Evolutionary conservation across 148 eudicot species (phyloP).

Genomic region (Vaccinium macrocarpon): DNA sequence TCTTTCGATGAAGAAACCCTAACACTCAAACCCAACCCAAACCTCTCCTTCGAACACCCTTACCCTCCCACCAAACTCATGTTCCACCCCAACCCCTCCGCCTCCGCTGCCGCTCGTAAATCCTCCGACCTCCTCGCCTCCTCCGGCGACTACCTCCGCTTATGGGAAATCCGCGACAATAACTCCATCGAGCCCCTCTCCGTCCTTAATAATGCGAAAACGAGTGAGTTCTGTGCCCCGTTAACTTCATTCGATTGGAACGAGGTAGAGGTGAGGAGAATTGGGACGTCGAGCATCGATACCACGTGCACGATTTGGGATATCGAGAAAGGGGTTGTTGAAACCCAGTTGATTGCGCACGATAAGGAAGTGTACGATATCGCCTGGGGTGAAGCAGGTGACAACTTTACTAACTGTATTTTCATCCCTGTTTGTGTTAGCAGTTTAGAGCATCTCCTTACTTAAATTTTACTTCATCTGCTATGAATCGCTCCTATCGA

Average conservation of each 20-base stretch:
- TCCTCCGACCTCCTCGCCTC: slow-evolving; percentile 52
- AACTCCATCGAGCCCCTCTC: slow-evolving; percentile 39
- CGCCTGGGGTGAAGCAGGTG: slow-evolving; percentile 87
- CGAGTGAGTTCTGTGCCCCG: slow-evolving; percentile 83
- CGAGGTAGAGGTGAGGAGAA: slow-evolving; percentile 64
- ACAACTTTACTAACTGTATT: neutral
- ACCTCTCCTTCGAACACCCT: slow-evolving; percentile 76
- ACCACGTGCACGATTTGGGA: slow-evolving; percentile 98
- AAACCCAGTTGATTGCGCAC: slow-evolving; percentile 90
- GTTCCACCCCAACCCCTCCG: slow-evolving; percentile 58
- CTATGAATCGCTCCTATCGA: too few species aligned
- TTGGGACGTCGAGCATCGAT: slow-evolving; percentile 83
- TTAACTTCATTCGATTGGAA: slow-evolving; percentile 94
- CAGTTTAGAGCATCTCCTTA: neutral
- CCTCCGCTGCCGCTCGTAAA: slow-evolving; percentile 30
- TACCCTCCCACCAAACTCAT: slow-evolving; percentile 88
- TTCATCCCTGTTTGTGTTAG: neutral
- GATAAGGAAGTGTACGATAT: slow-evolving; percentile 97
- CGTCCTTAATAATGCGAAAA: slow-evolving; percentile 68
- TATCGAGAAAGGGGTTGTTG: slow-evolving; percentile 71
- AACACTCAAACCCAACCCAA: slow-evolving; percentile 46
- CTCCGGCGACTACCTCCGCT: slow-evolving; percentile 71
- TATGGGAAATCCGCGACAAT: slow-evolving; percentile 40
- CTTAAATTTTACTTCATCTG: too few species aligned
- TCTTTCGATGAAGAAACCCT: slow-evolving; percentile 59